Percentiles rank a stretch among this genome's conserved stretches.
These are phyloP conservation scores for Aspergillus alliaceus DNA, from an alignment of 2,329 filamentous ascomycete species.

Conservation along the genomic window DNA sequence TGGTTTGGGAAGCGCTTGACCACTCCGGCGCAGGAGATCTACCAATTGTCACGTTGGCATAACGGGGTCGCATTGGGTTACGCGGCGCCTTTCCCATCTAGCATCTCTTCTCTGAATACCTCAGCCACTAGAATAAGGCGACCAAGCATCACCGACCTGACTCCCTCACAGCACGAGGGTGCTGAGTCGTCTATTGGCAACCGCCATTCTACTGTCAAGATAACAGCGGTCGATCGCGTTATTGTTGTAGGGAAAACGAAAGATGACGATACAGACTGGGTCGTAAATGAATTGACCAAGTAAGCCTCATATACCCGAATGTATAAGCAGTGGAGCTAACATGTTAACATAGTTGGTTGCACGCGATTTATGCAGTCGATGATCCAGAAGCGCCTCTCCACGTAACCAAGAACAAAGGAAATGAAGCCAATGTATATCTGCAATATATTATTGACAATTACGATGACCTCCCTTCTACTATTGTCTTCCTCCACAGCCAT, in stretches of 20 bases:
- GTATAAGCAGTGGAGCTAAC: background rate
- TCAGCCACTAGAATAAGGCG: background rate
- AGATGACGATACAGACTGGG: conserved; percentile 46
- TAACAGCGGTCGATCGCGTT: conserved; percentile 14
- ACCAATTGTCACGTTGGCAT: background rate
- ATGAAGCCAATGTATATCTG: conserved; percentile 46
- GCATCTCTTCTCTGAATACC: background rate
- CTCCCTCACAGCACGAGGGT: background rate
- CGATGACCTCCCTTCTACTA: conserved; percentile 49
- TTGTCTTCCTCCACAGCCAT: conserved; percentile 59
- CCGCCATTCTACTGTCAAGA: conserved; percentile 13
- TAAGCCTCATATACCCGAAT: conserved; percentile 22
- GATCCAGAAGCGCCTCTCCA: conserved; percentile 23
- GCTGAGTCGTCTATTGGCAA: background rate
- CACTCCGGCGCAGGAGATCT: conserved; percentile 4
- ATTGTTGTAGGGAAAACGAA: conserved; percentile 43
- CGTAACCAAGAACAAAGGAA: conserved; percentile 40
- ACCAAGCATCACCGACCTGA: conserved; percentile 5
- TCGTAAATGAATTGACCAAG: conserved; percentile 44
- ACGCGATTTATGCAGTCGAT: conserved; percentile 45
- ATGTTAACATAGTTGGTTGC: conserved; percentile 39
- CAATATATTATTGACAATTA: conserved; percentile 49
- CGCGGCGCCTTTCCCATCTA: background rate
- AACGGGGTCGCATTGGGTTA: background rate
- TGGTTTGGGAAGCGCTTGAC: conserved; percentile 20